A percentile compares a stretch with the other conserved stretches of the same genome.
phyloP scores from a whole-genome alignment of 2,329 filamentous ascomycete genomes.

The Cordyceps farinosa region DNA sequence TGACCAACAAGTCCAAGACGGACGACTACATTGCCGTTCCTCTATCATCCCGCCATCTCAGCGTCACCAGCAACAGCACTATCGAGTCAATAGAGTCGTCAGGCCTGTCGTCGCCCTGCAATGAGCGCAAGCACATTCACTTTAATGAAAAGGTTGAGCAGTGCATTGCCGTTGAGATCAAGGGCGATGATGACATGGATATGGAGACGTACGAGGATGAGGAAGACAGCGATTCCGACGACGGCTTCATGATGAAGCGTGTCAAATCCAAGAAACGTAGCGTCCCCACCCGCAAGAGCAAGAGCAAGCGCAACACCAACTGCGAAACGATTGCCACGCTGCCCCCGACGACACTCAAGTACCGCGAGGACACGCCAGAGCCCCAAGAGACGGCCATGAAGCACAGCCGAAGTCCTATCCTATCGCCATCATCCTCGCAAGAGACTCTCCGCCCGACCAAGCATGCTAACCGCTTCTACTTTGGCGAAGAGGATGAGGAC shows the following conservation, averaged over 20 bases:
- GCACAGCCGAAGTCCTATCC: conserved; percentile 51
- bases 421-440: conserved; percentile 75
- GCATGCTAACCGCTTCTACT: conserved; percentile 60
- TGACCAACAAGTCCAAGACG: conserved; percentile 61
- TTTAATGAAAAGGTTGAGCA: conserved; percentile 96
- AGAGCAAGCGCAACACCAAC: conserved; percentile 37
- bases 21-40: conserved; percentile 62
- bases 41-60: conserved; percentile 59
- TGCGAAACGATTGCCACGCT: conserved; percentile 80
- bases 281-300: conserved; percentile 37
- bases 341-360: conserved; percentile 84
- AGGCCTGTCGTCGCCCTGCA: conserved; percentile 59
- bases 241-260: conserved; percentile 79
- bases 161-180: conserved; percentile 88
- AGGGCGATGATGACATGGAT: conserved; percentile 71
- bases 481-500: conserved; percentile 57
- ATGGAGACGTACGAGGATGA: conserved; percentile 51
- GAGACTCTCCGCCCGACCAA: conserved; percentile 74
- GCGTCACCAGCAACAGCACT: conserved; percentile 57
- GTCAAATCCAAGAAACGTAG: conserved; percentile 53
- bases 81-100: conserved; percentile 68
- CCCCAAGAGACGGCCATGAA: conserved; percentile 59
- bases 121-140: conserved; percentile 80
- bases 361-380: conserved; percentile 72
- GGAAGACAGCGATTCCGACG: conserved; percentile 68